Evolutionary conservation across 352 stramenopile genomes (phyloP), one percentile per base, ranked within the genome.

Genomic region (Phytophthora fragariae): DNA sequence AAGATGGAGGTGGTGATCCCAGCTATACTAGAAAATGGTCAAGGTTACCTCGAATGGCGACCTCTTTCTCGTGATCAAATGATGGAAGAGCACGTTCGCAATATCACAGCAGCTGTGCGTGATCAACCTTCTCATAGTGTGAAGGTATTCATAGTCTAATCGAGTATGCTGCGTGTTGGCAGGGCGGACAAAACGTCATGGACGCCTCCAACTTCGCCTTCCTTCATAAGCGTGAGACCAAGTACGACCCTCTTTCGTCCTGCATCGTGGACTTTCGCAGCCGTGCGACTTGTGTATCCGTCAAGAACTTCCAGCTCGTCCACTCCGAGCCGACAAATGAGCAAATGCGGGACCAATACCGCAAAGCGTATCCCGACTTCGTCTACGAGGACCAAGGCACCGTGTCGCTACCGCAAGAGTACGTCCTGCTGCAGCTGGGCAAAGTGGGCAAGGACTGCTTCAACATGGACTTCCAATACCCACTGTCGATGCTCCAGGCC

Each of bases 401-500:
- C 6, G 86, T 95, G 27, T 92, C 82, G 14, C 73, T 93, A 2
- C 88, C 89, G n/a, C 89, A 92, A 66, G 86, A 94, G 65, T 82
- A 92, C 62, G 83, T 97, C 44, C 75, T 97, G 15, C 75, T 97
- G 41, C 91, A 97, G 67, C 80, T 97, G 24, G 91, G 91, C 54
- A 92, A 92, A 66, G 92, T 97, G 19, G 91, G 91, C 65, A 96
- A 97, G 57, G 87, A 98, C 77, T 97, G 93, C 77, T 98, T 98
- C 84, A 98, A 98, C 76, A 96, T 98, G 87, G 94, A 98, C 76
- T 97, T 97, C 70, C 89, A 97, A 72, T 98, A 97, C 79, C 94
- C 94, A 21, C 79, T 98, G 27, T 97, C 90, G 21, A 90, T 97
- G 82, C 76, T 98, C 2, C 92, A 98, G 79, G 94, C 93, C 0